Percentiles rank a stretch among this genome's conserved stretches.
phyloP scores from a whole-genome alignment of 768 basidiomycete species.

The Pholiota conissans region DNA sequence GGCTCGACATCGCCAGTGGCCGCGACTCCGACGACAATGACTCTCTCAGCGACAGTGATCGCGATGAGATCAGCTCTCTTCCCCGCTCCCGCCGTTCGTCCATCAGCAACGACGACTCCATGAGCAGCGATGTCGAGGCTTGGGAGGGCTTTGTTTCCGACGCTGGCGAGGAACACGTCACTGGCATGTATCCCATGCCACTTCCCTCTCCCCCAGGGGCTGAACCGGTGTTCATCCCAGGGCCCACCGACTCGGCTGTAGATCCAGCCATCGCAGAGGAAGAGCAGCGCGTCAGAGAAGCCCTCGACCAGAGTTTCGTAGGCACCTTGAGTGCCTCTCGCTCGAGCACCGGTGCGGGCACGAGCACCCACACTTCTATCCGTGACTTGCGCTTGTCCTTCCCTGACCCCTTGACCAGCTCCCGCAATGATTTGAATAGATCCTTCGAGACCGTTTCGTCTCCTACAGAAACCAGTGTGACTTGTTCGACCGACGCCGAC shows the following conservation, averaged over 20 bases:
- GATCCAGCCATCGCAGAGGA: conserved; percentile 45
- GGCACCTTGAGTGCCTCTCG: conserved; percentile 78
- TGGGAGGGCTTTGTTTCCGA: conserved; percentile 81
- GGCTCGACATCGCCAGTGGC: conserved; percentile 76
- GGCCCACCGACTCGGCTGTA: conserved; percentile 30
- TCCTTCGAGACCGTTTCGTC: conserved; percentile 55
- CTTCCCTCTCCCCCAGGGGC: conserved; percentile 27
- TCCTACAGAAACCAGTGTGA: conserved; percentile 33
- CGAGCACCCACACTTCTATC: conserved; percentile 58
- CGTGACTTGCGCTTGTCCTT: conserved; percentile 81
- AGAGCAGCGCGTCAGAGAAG: conserved; percentile 70
- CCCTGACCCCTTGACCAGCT: conserved; percentile 79
- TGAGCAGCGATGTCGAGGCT: conserved; percentile 67
- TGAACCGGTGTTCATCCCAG: conserved; percentile 30
- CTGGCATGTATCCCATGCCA: conserved; percentile 34
- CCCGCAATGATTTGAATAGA: conserved; percentile 58
- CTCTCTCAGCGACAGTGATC: conserved; percentile 66
- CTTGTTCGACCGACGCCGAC: conserved; percentile 23
- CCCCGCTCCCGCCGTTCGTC: conserved; percentile 71
- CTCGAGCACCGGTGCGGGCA: conserved; percentile 49
- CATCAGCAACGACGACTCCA: conserved; percentile 66
- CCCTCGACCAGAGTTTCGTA: conserved; percentile 80
- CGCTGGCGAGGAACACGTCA: conserved; percentile 39
- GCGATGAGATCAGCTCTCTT: conserved; percentile 49
- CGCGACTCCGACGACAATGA: conserved; percentile 73